Percentiles rank a stretch among this genome's conserved stretches.
These are phyloP conservation scores for Meripilus lineatus DNA, from an alignment of 1,284 basidiomycete genomes.

Conservation along the genomic window DNA sequence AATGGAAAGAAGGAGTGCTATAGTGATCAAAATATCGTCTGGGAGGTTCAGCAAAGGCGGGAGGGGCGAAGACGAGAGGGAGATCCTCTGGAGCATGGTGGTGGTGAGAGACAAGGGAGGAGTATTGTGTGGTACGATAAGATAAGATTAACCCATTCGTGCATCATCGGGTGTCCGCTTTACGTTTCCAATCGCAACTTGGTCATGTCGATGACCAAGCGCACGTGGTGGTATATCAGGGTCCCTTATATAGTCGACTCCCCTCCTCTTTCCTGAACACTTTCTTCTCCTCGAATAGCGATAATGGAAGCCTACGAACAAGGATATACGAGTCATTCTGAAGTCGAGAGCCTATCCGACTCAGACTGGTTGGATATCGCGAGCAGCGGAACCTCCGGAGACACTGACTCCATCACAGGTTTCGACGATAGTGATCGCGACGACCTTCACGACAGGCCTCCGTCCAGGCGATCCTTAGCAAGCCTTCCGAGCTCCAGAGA, in stretches of 20 bases:
- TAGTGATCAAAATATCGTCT: slow-evolving; percentile 33
- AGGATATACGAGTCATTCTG: slow-evolving; percentile 37
- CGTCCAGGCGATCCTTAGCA: slow-evolving; percentile 61
- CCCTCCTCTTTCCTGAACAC: slow-evolving; percentile 21
- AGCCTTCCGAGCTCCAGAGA: slow-evolving; percentile 61
- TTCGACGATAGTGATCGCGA: slow-evolving; percentile 57
- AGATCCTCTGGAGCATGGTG: neutral
- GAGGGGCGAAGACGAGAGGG: slow-evolving; percentile 5
- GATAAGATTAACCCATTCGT: slow-evolving; percentile 11
- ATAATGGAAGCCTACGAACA: slow-evolving; percentile 30
- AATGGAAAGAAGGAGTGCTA: slow-evolving; percentile 29
- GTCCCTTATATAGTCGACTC: slow-evolving; percentile 16
- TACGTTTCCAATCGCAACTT: no score
- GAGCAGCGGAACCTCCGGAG: slow-evolving; percentile 60
- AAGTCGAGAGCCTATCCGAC: slow-evolving; percentile 64
- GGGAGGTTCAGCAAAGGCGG: slow-evolving; percentile 26
- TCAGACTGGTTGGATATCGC: slow-evolving; percentile 77
- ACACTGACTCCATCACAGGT: slow-evolving; percentile 55
- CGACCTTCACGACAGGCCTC: slow-evolving; percentile 42
- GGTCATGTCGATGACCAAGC: no score
- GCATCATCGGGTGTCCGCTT: neutral
- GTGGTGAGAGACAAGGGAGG: slow-evolving; percentile 3
- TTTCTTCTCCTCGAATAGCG: slow-evolving; percentile 26
- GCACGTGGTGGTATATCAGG: slow-evolving; percentile 5
- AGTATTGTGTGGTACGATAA: slow-evolving; percentile 12